Percentiles rank a stretch among this genome's conserved stretches.
Evolutionary conservation across 208 protist genomes (phyloP).

Genomic region (Trypanosoma cruzi): DNA sequence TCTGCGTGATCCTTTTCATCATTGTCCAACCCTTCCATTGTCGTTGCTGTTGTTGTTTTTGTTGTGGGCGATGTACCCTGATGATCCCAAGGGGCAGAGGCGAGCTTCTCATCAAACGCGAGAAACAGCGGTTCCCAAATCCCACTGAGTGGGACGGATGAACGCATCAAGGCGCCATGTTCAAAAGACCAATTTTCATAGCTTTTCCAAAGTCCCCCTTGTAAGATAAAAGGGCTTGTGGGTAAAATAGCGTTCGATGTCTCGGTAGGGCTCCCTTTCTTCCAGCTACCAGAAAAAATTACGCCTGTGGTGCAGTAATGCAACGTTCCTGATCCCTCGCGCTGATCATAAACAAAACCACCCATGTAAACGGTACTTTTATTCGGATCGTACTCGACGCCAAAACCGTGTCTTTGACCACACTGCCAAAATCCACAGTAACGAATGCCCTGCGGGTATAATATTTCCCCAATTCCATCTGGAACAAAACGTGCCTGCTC

Average conservation of each 20-base stretch:
- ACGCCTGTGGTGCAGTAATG: constrained; percentile 49
- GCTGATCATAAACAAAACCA: constrained; percentile 34
- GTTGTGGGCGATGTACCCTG: neutral
- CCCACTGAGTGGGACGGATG: constrained; percentile 40
- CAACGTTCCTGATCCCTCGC: constrained; percentile 39
- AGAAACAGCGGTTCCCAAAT: constrained; percentile 75
- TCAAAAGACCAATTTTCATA: constrained; percentile 38
- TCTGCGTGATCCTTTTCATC: constrained; percentile 4
- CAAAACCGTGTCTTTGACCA: constrained; percentile 64
- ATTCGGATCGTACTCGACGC: constrained; percentile 40
- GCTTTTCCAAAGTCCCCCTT: constrained; percentile 36
- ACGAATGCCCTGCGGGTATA: constrained; percentile 25
- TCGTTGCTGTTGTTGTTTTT: neutral
- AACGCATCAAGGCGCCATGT: constrained; percentile 41
- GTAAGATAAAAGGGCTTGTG: constrained; percentile 38
- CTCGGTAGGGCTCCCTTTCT: constrained; percentile 20
- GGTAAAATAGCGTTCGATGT: constrained; percentile 35
- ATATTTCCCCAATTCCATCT: constrained; percentile 35
- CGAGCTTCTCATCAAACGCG: constrained; percentile 40
- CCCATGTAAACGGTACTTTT: constrained; percentile 54
- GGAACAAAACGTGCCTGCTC: constrained; percentile 28
- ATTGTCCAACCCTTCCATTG: constrained; percentile 1
- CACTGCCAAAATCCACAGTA: constrained; percentile 65
- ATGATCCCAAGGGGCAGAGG: constrained; percentile 6
- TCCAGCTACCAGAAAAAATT: constrained; percentile 62